A percentile compares a stretch with the other conserved stretches of the same genome.
Evolutionary conservation across 805 yeast species (phyloP).

Genomic region (Candida vartiovaarae): DNA sequence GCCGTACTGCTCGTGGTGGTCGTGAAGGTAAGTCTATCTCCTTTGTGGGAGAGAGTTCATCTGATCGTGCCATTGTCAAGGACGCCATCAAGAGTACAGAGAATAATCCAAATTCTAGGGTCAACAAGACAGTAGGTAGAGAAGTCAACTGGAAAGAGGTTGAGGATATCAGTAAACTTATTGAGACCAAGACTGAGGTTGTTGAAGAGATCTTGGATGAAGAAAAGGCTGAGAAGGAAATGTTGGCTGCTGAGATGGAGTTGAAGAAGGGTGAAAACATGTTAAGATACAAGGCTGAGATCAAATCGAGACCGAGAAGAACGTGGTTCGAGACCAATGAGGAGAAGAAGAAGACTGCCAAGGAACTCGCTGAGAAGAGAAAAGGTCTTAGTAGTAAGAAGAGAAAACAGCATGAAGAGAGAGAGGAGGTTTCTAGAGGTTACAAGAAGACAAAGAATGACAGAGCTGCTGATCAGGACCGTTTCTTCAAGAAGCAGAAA

Average conservation of each 20-base stretch:
- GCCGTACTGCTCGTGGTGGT: slow-evolving; percentile 99
- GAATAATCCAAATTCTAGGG: slow-evolving; percentile 28
- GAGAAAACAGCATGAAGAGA: slow-evolving; percentile 63
- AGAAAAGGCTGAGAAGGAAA: slow-evolving; percentile 83
- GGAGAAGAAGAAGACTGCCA: slow-evolving; percentile 34
- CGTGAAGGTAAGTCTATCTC: slow-evolving; percentile 91
- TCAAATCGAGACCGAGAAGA: slow-evolving; percentile 83
- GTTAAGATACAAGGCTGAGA: slow-evolving; percentile 73
- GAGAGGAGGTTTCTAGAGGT: slow-evolving; percentile 43
- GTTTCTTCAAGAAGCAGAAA: slow-evolving; percentile 23
- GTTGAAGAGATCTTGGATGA: slow-evolving; percentile 77
- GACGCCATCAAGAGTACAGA: slow-evolving; percentile 72
- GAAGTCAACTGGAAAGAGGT: slow-evolving; percentile 87
- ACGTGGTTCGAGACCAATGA: slow-evolving; percentile 82
- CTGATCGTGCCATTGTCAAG: slow-evolving; percentile 85
- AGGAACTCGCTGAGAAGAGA: slow-evolving; percentile 24
- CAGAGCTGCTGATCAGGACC: slow-evolving; percentile 46
- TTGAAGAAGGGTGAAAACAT: slow-evolving; percentile 78
- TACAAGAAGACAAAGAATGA: slow-evolving; percentile 80
- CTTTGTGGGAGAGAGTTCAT: slow-evolving; percentile 87
- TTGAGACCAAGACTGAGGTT: slow-evolving; percentile 51
- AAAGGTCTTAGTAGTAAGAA: slow-evolving; percentile 53
- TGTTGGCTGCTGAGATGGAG: slow-evolving; percentile 87
- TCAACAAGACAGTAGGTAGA: slow-evolving; percentile 73
- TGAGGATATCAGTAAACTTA: slow-evolving; percentile 54